Percentiles rank a stretch among this genome's conserved stretches.
phyloP scores from a whole-genome alignment of 73 alveolate genomes.

The Effrenium voratum region DNA sequence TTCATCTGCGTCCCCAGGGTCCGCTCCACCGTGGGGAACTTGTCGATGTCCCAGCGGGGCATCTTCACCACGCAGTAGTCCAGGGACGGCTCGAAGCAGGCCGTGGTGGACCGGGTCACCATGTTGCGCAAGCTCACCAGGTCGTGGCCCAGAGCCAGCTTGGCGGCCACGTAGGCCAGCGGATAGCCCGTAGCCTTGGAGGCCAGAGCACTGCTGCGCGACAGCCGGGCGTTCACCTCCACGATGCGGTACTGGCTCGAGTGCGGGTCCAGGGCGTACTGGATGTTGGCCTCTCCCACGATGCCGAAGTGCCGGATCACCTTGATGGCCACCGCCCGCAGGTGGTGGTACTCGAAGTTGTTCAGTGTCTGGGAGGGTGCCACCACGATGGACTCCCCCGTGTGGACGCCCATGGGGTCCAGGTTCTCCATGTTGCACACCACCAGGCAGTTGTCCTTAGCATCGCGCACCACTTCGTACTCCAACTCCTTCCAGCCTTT shows the following conservation, averaged over 20 bases:
- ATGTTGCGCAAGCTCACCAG: conserved; percentile 77
- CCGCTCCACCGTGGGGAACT: conserved; percentile 93
- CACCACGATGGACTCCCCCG: conserved; percentile 94
- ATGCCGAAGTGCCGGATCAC: conserved; percentile 94
- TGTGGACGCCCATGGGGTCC: conserved; percentile 94
- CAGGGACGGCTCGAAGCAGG: conserved; percentile 94
- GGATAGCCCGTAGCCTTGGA: conserved; percentile 94
- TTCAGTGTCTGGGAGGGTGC: conserved; percentile 94
- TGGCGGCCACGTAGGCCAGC: conserved; percentile 93
- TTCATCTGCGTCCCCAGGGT: conserved; percentile 93
- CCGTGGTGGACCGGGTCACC: conserved; percentile 93
- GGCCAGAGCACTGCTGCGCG: conserved; percentile 90
- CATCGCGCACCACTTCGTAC: conserved; percentile 90
- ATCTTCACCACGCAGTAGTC: conserved; percentile 94
- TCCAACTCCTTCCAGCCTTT: conserved; percentile 94
- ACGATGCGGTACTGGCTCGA: conserved; percentile 75
- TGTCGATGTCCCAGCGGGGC: conserved; percentile 94
- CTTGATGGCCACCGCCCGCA: conserved; percentile 89
- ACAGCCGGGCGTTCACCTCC: conserved; percentile 94
- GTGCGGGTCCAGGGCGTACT: conserved; percentile 91
- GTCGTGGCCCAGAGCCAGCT: conserved; percentile 92
- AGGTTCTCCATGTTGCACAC: conserved; percentile 94
- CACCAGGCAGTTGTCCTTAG: conserved; percentile 90
- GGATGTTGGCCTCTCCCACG: conserved; percentile 94
- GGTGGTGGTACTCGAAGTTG: conserved; percentile 81